Evolutionary conservation across 495 filamentous ascomycete species (phyloP).

Genomic region (Hypoxylon cercidicola): DNA sequence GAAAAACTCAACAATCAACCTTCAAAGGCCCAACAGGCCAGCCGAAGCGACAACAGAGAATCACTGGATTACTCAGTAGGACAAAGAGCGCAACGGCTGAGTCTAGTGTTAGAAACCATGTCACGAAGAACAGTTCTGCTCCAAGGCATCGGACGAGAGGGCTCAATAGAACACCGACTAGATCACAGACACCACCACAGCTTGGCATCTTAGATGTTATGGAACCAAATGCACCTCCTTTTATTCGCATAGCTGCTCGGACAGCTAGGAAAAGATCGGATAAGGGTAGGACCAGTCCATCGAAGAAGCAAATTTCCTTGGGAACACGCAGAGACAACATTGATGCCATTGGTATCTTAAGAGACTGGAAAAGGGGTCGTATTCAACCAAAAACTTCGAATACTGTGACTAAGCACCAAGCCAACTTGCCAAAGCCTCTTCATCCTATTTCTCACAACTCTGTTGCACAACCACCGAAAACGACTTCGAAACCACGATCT

Average conservation of each 20-base stretch:
- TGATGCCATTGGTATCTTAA: slow-evolving; percentile 74
- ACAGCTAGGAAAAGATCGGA: slow-evolving; percentile 69
- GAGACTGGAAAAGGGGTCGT: slow-evolving; percentile 79
- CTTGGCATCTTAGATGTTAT: slow-evolving; percentile 80
- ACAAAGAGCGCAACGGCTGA: slow-evolving; percentile 38
- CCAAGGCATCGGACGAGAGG: slow-evolving; percentile 16
- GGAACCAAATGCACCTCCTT: slow-evolving; percentile 69
- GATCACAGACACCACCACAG: slow-evolving; percentile 44
- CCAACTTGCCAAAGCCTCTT: slow-evolving; percentile 40
- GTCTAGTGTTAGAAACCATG: slow-evolving; percentile 5
- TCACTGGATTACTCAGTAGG: slow-evolving; percentile 53
- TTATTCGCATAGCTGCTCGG: slow-evolving; percentile 82
- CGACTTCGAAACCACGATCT: slow-evolving; percentile 18
- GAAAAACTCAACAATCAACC: slow-evolving; percentile 35
- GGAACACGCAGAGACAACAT: slow-evolving; percentile 76
- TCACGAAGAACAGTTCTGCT: slow-evolving; percentile 5
- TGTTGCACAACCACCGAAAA: slow-evolving; percentile 26
- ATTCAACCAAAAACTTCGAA: slow-evolving; percentile 60
- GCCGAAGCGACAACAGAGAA: slow-evolving; percentile 54
- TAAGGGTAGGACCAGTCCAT: slow-evolving; percentile 77
- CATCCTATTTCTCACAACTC: slow-evolving; percentile 48
- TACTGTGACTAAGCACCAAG: background rate
- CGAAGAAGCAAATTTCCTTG: slow-evolving; percentile 76
- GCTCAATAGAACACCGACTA: slow-evolving; percentile 13
- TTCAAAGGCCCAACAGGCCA: slow-evolving; percentile 43